These are phyloP conservation scores for Alisma plantagoaquatica DNA, from an alignment of 106 monocot genomes.

Conservation along the genomic window DNA sequence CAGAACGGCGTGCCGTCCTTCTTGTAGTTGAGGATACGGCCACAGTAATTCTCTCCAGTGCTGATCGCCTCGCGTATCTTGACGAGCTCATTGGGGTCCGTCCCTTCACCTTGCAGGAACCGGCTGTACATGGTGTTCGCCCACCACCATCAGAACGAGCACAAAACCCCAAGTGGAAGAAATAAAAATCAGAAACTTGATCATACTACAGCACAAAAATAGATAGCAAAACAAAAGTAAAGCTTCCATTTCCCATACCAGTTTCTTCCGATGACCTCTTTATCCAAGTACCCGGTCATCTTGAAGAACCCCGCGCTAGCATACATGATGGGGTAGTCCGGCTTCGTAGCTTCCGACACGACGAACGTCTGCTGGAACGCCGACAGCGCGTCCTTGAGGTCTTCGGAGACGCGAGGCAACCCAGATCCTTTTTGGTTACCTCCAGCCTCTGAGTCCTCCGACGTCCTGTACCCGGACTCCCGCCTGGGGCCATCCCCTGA, in stretches of 20 bases:
- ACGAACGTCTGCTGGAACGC: slow-evolving; percentile 99
- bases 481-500: slow-evolving; percentile 30
- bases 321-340: slow-evolving; percentile 76
- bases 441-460: slow-evolving; percentile 45
- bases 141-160: no score
- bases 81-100: slow-evolving; percentile 62
- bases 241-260: slow-evolving; percentile 51
- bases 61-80: slow-evolving; percentile 66
- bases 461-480: slow-evolving; percentile 40
- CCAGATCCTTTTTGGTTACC: slow-evolving; percentile 14
- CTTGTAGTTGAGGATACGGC: slow-evolving; percentile 92
- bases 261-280: slow-evolving; percentile 84
- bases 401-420: slow-evolving; percentile 74
- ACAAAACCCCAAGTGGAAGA: background rate
- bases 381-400: slow-evolving; percentile 77
- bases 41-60: slow-evolving; percentile 65
- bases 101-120: slow-evolving; percentile 87
- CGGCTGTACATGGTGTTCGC: no score
- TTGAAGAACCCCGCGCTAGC: slow-evolving; percentile 95
- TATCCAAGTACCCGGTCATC: slow-evolving; percentile 87
- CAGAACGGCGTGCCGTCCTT: slow-evolving; percentile 95
- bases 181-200: background rate
- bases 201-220: background rate
- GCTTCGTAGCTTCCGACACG: slow-evolving; percentile 77
- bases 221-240: background rate